phyloP scores from a whole-genome alignment of 1,284 basidiomycete species.

The Ganoderma meredithae region DNA sequence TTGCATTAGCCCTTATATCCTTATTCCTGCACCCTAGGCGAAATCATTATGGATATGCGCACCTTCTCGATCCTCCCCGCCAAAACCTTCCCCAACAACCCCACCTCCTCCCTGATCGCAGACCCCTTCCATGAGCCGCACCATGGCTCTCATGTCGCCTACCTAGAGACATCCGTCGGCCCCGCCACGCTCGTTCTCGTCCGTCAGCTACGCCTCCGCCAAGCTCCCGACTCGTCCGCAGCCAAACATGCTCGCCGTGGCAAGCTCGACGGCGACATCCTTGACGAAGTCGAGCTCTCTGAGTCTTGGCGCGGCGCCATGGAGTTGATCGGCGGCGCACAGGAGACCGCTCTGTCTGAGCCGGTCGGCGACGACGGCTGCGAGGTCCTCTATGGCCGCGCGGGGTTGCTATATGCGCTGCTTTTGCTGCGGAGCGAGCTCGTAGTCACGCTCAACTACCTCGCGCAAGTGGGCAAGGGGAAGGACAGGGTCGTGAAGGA shows the following conservation, averaged over 20 bases:
- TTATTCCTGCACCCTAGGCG: constrained; percentile 27
- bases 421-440: constrained; percentile 47
- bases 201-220: constrained; percentile 35
- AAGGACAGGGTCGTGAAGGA: constrained; percentile 29
- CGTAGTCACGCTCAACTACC: constrained; percentile 25
- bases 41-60: constrained; percentile 40
- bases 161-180: constrained; percentile 45
- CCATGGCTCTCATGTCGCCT: constrained; percentile 37
- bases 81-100: constrained; percentile 28
- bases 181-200: constrained; percentile 42
- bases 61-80: constrained; percentile 30
- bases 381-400: constrained; percentile 64
- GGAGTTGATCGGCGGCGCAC: constrained; percentile 34
- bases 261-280: constrained; percentile 25
- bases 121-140: constrained; percentile 30
- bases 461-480: constrained; percentile 20
- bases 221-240: constrained; percentile 23
- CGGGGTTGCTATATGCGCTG: constrained; percentile 60
- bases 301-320: constrained; percentile 34
- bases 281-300: constrained; percentile 29
- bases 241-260: constrained; percentile 25
- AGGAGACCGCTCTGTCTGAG: constrained; percentile 33
- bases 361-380: constrained; percentile 49
- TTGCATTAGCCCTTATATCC: background rate
- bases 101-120: constrained; percentile 27